Evolutionary conservation across 2,329 filamentous ascomycete genomes (phyloP).

Genomic region (Rhynchosporium agropyri): DNA sequence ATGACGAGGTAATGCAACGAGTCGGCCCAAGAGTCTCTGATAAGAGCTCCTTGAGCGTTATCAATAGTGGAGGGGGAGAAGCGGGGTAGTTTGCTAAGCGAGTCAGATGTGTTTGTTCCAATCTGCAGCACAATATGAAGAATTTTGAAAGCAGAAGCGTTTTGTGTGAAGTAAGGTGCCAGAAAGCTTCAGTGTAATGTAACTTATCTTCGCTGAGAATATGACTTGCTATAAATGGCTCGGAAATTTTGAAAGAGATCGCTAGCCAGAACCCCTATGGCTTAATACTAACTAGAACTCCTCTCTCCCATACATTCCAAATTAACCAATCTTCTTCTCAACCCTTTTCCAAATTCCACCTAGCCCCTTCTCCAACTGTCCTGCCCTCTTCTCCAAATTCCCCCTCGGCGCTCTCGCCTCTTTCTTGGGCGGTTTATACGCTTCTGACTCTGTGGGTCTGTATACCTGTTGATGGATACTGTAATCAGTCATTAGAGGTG

Average conservation of each 20-base stretch:
- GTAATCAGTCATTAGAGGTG: conserved; percentile 52
- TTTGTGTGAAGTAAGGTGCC: not conserved
- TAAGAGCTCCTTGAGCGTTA: conserved; percentile 22
- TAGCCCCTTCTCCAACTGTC: conserved; percentile 69
- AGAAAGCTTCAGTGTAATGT: not conserved
- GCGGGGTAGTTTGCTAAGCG: not conserved
- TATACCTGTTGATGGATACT: conserved; percentile 70
- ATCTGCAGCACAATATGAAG: too few species aligned
- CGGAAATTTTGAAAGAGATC: not conserved
- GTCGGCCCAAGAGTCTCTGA: conserved; percentile 24
- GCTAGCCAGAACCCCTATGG: not conserved
- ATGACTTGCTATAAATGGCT: not conserved
- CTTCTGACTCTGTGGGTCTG: conserved; percentile 66
- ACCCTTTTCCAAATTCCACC: conserved; percentile 75
- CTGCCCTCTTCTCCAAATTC: conserved; percentile 66
- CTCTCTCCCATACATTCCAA: not conserved
- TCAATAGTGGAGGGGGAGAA: conserved; percentile 1
- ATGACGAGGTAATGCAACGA: conserved; percentile 30
- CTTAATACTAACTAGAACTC: not conserved
- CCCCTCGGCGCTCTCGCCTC: conserved; percentile 51
- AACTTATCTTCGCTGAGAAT: too few species aligned
- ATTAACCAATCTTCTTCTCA: conserved; percentile 61
- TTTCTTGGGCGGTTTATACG: conserved; percentile 45
- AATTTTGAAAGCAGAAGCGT: not conserved
- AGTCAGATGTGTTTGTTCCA: not conserved